These are phyloP conservation scores for Sphenostylis stenocarpa DNA, from an alignment of 306 rosid species.

Conservation along the genomic window DNA sequence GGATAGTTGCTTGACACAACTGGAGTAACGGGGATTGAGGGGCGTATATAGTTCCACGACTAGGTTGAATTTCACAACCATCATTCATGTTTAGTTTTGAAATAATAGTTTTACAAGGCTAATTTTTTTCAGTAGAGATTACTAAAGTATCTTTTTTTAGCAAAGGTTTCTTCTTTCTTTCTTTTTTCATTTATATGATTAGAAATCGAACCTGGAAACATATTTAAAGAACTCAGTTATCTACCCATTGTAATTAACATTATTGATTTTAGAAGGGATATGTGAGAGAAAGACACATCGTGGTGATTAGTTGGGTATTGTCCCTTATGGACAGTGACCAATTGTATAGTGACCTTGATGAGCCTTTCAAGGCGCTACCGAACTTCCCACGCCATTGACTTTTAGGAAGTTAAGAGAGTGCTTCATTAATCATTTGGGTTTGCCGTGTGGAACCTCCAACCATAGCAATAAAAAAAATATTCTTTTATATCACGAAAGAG, in stretches of 20 bases:
- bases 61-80: constrained; percentile 39
- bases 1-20: constrained; percentile 35
- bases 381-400: constrained; percentile 16
- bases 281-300: constrained; percentile 42
- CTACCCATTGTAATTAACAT: too few species aligned
- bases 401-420: constrained; percentile 44
- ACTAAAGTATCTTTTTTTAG: too few species aligned
- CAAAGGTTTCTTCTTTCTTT: too few species aligned
- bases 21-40: constrained; percentile 47
- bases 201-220: too few species aligned
- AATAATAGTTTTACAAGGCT: constrained; percentile 38
- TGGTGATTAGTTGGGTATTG: constrained; percentile 48
- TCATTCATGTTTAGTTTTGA: constrained; percentile 49
- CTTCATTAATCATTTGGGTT: constrained; percentile 40
- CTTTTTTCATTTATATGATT: too few species aligned
- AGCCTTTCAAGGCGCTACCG: constrained; percentile 29
- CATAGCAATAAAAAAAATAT: background rate
- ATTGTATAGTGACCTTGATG: constrained; percentile 15
- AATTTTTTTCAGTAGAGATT: too few species aligned
- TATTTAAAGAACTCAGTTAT: too few species aligned
- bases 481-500: too few species aligned
- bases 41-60: constrained; percentile 50
- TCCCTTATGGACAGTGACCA: constrained; percentile 39
- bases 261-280: background rate
- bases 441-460: constrained; percentile 42